Percentiles rank a stretch among this genome's conserved stretches.
phyloP scores from a whole-genome alignment of 306 rosid species.

The Nissolia schottii region DNA sequence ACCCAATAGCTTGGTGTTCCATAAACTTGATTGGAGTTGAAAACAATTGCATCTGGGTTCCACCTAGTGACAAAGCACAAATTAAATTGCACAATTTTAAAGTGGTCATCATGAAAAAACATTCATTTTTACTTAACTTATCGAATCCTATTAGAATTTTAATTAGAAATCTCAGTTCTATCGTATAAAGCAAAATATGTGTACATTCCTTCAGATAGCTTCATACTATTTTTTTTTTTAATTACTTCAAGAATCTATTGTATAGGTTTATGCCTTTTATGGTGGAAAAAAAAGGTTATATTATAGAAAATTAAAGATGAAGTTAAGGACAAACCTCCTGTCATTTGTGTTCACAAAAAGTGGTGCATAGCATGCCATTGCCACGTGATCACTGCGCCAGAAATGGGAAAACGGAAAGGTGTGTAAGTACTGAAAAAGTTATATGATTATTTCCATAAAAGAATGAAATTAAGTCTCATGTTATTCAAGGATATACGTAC shows the following conservation, averaged over 20 bases:
- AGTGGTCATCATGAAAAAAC: neutral
- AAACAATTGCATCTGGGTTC: slow-evolving; percentile 66
- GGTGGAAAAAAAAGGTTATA: neutral
- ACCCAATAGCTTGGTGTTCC: slow-evolving; percentile 71
- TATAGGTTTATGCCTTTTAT: neutral
- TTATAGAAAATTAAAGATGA: neutral
- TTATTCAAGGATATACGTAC: too few relatives aligned
- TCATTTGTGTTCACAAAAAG: slow-evolving; percentile 28
- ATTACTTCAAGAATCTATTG: neutral
- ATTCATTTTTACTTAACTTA: neutral
- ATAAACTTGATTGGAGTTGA: slow-evolving; percentile 42
- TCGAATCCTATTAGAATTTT: neutral
- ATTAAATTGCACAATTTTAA: neutral
- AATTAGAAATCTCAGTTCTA: neutral
- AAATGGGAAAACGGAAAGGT: neutral
- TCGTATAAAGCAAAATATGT: neutral
- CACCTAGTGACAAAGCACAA: slow-evolving; percentile 34
- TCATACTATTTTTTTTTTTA: neutral
- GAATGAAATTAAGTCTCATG: too few relatives aligned
- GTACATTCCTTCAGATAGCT: neutral
- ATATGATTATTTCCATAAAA: neutral
- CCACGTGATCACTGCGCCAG: slow-evolving; percentile 51
- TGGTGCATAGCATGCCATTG: slow-evolving; percentile 63
- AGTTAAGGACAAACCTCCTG: slow-evolving; percentile 21
- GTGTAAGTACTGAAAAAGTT: neutral